Base-by-base conservation (phyloP, 2,329 filamentous ascomycete species). In the Ceratocystis cubensis region DNA sequence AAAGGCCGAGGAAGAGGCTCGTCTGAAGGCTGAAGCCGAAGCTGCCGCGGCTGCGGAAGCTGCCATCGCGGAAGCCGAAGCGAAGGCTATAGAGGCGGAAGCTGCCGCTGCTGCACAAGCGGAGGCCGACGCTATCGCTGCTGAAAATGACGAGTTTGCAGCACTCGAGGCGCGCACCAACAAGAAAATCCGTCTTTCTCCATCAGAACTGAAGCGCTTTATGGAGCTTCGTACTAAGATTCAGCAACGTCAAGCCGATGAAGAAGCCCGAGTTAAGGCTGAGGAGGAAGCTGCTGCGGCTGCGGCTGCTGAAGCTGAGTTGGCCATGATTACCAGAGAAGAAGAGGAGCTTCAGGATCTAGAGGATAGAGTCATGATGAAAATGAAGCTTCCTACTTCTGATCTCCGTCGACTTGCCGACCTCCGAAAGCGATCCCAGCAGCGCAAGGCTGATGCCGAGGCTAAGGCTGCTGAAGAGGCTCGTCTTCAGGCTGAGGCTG, bases 381-480 rank as follows among this genome's bases (percentile, higher is more conserved):
- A 63, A 28, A 63, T 63, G 59, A 63, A 48, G 30, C 48, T 68
- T 4, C 17, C 46, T 8, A 17, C 59, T 17, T 10, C 63, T 2
- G 63, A 65, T 17, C 25, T 62, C 10, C 48, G 30, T 3, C 46
- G 59, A 20, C 45, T 45, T 17, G 1, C 46, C 22, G 48, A 61
- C 25, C 64, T 68, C 33, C 64, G 66, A 30, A 73, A 72, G 53
- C 76, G 74, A 61, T 72, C 71, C 0, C 74, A 74, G 67, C 71
- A 69, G 65, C 72, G 70, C 66, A 73, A 73, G 67, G 68, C 72
- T 33, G 67, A 73, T 62, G 73, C 72, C 10, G 74, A 74, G 70
- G 61, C 71, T 70, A 61, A 70, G 66, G 63, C 50, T 67, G 48
- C 70, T 70, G 33, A 73, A 70, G 22, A 71, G 70, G 61, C 71